Percentiles rank a stretch among this genome's conserved stretches.
Evolutionary conservation across 2,329 filamentous ascomycete genomes (phyloP).

Genomic region (Lasiodiplodia sp.): DNA sequence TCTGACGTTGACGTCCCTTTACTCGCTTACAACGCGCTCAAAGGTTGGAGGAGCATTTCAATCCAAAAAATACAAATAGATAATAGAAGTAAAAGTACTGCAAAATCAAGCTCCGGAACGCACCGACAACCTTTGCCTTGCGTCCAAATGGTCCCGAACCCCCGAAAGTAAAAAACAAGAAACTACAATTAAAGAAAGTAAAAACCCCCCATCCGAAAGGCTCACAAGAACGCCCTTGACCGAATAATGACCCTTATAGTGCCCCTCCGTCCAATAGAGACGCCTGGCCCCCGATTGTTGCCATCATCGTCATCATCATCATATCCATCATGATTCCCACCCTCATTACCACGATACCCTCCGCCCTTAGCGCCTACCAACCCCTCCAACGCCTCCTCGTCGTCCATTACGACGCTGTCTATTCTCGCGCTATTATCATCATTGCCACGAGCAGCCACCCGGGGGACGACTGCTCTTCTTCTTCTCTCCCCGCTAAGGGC

Average conservation of each 20-base stretch:
- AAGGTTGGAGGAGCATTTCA: not conserved
- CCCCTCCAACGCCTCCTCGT: not conserved
- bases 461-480: no score
- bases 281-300: not conserved
- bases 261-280: slow-evolving; percentile 9
- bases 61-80: not conserved
- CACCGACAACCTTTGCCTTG: not conserved
- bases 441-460: not conserved
- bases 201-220: not conserved
- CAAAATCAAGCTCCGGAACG: not conserved
- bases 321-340: slow-evolving; percentile 7
- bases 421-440: not conserved
- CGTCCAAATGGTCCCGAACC: not conserved
- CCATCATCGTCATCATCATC: slow-evolving; percentile 8
- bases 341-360: slow-evolving; percentile 9
- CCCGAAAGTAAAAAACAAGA: not conserved
- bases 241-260: slow-evolving; percentile 20
- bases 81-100: not conserved
- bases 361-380: slow-evolving; percentile 24
- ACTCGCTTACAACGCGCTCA: not conserved
- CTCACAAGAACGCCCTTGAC: slow-evolving; percentile 27
- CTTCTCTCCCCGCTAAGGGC: slow-evolving; percentile 25
- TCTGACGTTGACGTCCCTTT: no score
- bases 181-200: slow-evolving; percentile 12
- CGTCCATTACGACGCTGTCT: slow-evolving; percentile 3